Evolutionary conservation across 805 yeast species (phyloP), one percentile per base, ranked within the genome.

Genomic region (Yamadazyma nakazawae): DNA sequence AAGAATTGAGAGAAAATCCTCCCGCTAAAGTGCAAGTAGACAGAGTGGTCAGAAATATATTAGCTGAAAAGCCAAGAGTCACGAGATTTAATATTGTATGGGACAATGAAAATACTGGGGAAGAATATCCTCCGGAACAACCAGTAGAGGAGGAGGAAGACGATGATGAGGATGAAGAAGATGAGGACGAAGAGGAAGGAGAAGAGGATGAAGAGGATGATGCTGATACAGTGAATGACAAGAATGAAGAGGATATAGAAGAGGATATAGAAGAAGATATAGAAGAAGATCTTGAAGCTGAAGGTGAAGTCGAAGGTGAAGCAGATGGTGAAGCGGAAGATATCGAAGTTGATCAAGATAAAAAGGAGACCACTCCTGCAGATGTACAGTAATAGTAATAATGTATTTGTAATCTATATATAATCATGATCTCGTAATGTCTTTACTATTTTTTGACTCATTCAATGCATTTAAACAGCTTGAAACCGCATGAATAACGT

Each of bases 31-130:
- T 92, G 1, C 96, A 88, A 59, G 90, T 92, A 3, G 96, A 89
- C 48, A 94, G 87, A 59, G 96, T 94, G 35, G 96, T 88, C 25
- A 80, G 99, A 60, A 94, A 92, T 66, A 87, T 94, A 32, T 73
- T 94, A 48, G 98, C 98, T 3, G 98, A 94, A 63, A 94, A 94
- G 70, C 99, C 99, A 37, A 77, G 98, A 55, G 99, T 94, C 35
- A 94, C 99, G 6, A 75, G 97, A 53, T 94, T 94, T 68, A 94
- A 94, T 64, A 94, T 94, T 46, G 95, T 90, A 2, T 94, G 99
- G 99, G 96, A 89, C 62, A 87, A 85, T 50, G 75, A 71, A 40
- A 89, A 82, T 45, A 79, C 70, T 48, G 73, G 73, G 5, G 89
- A 86, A 43, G 82, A 82, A 43, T 85, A 79, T 55, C 95, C 92